Percentiles rank a stretch among this genome's conserved stretches.
phyloP scores from a whole-genome alignment of 2,329 filamentous ascomycete genomes.

The Botrytis tulipae region DNA sequence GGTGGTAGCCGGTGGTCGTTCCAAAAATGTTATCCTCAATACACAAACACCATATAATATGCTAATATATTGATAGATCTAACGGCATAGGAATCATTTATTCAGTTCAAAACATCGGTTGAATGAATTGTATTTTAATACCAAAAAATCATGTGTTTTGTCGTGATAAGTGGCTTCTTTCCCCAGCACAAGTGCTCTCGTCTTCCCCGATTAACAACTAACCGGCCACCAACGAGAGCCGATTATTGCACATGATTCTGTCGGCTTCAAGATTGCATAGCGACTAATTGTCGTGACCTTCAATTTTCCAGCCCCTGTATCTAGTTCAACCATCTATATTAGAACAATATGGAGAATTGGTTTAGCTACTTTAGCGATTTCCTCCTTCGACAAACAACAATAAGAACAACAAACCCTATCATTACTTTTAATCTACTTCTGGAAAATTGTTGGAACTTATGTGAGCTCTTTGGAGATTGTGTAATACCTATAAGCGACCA shows the following conservation, averaged over 20 bases:
- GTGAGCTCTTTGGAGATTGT: background rate
- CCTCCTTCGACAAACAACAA: background rate
- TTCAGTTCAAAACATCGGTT: background rate
- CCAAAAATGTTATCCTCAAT: background rate
- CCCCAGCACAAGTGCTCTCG: background rate
- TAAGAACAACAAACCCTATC: background rate
- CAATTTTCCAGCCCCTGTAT: background rate
- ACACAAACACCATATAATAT: background rate
- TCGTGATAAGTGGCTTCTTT: background rate
- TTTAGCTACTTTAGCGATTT: background rate
- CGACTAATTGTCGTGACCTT: background rate
- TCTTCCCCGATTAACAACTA: background rate
- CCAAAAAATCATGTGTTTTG: background rate
- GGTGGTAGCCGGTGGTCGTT: no score
- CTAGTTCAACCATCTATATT: background rate
- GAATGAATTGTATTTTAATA: no score
- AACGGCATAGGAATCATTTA: fast-evolving
- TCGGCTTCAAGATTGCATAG: background rate
- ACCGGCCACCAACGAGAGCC: background rate
- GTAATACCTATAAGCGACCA: background rate
- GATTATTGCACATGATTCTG: background rate
- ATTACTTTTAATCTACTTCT: background rate
- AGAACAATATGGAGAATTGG: background rate
- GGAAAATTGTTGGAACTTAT: background rate
- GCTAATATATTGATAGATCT: background rate